phyloP scores from a whole-genome alignment of 2,329 filamentous ascomycete genomes.

The Claviceps quebecensis region DNA sequence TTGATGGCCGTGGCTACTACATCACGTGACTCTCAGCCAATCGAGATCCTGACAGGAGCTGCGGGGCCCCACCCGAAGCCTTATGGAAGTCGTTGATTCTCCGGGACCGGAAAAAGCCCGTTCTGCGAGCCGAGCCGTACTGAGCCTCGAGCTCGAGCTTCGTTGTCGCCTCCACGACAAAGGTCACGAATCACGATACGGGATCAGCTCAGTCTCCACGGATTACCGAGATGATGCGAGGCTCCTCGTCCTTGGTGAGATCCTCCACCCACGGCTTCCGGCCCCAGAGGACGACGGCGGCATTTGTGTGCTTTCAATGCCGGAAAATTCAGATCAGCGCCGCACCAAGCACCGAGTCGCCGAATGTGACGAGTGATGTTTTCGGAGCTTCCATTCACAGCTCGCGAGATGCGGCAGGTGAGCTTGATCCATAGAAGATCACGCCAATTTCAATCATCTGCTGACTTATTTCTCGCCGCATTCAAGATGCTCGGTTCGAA shows the following conservation, averaged over 20 bases:
- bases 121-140: constrained; percentile 2
- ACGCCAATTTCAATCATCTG: background rate
- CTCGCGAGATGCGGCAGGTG: constrained; percentile 38
- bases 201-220: background rate
- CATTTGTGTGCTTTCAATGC: constrained; percentile 40
- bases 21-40: background rate
- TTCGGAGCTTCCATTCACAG: constrained; percentile 35
- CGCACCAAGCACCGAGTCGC: constrained; percentile 41
- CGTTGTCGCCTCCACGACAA: background rate
- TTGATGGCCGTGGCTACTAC: no score
- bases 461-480: constrained; percentile 1
- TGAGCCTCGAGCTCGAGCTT: background rate
- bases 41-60: background rate
- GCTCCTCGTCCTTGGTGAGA: constrained; percentile 25
- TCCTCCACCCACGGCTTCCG: constrained; percentile 20
- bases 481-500: constrained; percentile 83
- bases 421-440: background rate
- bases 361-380: constrained; percentile 36
- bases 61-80: background rate
- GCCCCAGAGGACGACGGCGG: constrained; percentile 13
- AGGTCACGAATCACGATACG: no score
- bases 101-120: constrained; percentile 20
- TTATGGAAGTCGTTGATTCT: background rate
- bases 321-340: constrained; percentile 50
- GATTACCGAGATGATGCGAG: constrained; percentile 23